Percentiles rank a stretch among this genome's conserved stretches.
These are phyloP conservation scores for Fusarium papillatum DNA, from an alignment of 2,329 filamentous ascomycete genomes.

Conservation along the genomic window DNA sequence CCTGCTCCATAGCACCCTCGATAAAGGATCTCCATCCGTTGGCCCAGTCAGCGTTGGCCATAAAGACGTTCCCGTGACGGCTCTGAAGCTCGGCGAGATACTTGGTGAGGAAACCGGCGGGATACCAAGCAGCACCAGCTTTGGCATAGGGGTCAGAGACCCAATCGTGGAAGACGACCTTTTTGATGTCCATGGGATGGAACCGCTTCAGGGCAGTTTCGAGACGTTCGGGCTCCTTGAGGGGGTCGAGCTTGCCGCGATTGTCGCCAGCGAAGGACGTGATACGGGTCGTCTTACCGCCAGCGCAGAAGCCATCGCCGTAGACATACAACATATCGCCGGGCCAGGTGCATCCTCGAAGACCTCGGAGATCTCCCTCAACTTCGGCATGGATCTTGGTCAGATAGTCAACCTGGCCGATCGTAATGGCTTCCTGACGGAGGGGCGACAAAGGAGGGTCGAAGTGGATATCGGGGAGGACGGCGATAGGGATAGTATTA, in stretches of 20 bases:
- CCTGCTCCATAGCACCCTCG: constrained; percentile 47
- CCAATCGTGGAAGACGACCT: constrained; percentile 43
- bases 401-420: constrained; percentile 30
- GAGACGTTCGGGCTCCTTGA: constrained; percentile 15
- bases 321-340: constrained; percentile 23
- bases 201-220: constrained; percentile 16
- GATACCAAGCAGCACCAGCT: constrained; percentile 34
- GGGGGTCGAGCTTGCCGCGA: constrained; percentile 6
- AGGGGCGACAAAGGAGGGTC: constrained; percentile 32
- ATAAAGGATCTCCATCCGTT: constrained; percentile 45
- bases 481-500: constrained; percentile 42
- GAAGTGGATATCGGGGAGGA: constrained; percentile 30
- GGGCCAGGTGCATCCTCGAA: constrained; percentile 18
- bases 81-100: constrained; percentile 43
- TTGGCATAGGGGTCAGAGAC: constrained; percentile 40
- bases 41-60: constrained; percentile 46
- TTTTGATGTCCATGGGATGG: constrained; percentile 28
- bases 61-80: constrained; percentile 40
- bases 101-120: constrained; percentile 36
- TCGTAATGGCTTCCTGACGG: constrained; percentile 31
- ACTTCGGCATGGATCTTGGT: constrained; percentile 38
- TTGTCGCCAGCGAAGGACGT: constrained; percentile 22
- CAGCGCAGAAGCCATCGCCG: constrained; percentile 24
- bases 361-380: constrained; percentile 29
- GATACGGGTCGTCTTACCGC: constrained; percentile 6